Base-by-base conservation (phyloP, 2,329 filamentous ascomycete genomes). In the Neonectria hederae region DNA sequence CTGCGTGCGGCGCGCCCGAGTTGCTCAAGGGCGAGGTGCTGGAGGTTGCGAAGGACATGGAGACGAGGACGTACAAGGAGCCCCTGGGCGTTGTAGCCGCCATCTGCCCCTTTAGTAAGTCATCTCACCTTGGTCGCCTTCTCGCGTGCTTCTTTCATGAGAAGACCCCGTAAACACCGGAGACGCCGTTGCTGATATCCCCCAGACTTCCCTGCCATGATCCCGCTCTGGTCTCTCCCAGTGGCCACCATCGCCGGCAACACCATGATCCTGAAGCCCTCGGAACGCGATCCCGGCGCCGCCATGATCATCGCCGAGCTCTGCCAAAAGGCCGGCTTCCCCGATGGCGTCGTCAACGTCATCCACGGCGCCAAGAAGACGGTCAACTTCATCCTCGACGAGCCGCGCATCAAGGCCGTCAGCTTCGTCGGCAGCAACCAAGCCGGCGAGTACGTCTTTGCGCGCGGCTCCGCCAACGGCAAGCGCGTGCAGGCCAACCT, bases 31-130 rank as follows among this genome's bases (percentile, higher is more conserved):
- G 91, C 46, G 90, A 93, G 79, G 83, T 94, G 35, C 83, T 94
- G 4, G 90, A 93, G 80, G 91, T 94, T 4, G 87, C 90, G n/a
- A 92, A 91, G 82, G 91, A 93, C 74, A 93, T 94, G 91, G 91
- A 93, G 81, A 94, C 91, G n/a, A 83, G 90, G 71, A 89, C 86
- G 54, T 93, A 93, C 76, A 84, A 86, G 69, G 90, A 93, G 81
- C 90, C 91, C 61, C 79, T 93, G 70, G 91, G 91, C 43, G 87
- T 93, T n/a, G 88, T 91, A 35, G 90, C 90, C 40, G 90, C 91
- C 21, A 93, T 93, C 63, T 93, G 91, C 80, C 91, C 91, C 0
- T 93, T 93, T 76, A 93, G 88, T 90, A 76, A 74, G 87, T 55
- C 14, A 19, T 21, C 2, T 8, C 38, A 2, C n/a, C n/a, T n/a